A percentile compares a stretch with the other conserved stretches of the same genome.
Conservation (phyloP, 2,329 filamentous ascomycete genomes). For the Ophiostoma pallidulum region DNA sequence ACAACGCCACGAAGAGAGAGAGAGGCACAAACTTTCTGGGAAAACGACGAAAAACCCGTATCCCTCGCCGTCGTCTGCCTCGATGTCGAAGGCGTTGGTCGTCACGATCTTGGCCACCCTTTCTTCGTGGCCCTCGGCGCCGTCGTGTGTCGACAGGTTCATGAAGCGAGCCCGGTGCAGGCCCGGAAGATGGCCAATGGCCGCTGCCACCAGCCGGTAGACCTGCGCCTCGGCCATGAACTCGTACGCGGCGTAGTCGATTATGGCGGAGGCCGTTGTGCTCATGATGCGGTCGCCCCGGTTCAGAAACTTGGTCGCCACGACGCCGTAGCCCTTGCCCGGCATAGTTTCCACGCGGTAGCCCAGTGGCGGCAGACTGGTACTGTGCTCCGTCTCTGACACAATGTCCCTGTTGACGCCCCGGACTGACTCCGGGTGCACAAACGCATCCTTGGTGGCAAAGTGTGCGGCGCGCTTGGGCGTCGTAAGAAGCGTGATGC, state of each 20-base stretch:
- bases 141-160: conserved; percentile 29
- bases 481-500: conserved; percentile 31
- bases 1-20: conserved; percentile 6
- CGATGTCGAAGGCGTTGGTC: conserved; percentile 33
- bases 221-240: conserved; percentile 21
- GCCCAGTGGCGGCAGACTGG: neutral
- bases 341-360: conserved; percentile 29
- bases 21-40: conserved; percentile 24
- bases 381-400: conserved; percentile 13
- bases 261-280: conserved; percentile 29
- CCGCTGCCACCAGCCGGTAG: conserved; percentile 24
- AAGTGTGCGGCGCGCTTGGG: conserved; percentile 24
- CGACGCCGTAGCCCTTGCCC: conserved; percentile 31
- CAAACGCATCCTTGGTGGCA: conserved; percentile 23
- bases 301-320: conserved; percentile 26
- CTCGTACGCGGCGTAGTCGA: conserved; percentile 30
- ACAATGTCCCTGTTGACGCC: conserved; percentile 23
- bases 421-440: conserved; percentile 17
- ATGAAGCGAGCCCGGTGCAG: conserved; percentile 25
- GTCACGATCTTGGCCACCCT: conserved; percentile 27
- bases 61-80: conserved; percentile 21
- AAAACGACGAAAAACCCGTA: conserved; percentile 30
- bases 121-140: conserved; percentile 18
- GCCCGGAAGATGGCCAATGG: conserved; percentile 23
- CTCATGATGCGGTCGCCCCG: conserved; percentile 31